Base-by-base conservation (phyloP, 225 moss, liverwort and hornwort genomes). In the Sphagnum tenellum region DNA sequence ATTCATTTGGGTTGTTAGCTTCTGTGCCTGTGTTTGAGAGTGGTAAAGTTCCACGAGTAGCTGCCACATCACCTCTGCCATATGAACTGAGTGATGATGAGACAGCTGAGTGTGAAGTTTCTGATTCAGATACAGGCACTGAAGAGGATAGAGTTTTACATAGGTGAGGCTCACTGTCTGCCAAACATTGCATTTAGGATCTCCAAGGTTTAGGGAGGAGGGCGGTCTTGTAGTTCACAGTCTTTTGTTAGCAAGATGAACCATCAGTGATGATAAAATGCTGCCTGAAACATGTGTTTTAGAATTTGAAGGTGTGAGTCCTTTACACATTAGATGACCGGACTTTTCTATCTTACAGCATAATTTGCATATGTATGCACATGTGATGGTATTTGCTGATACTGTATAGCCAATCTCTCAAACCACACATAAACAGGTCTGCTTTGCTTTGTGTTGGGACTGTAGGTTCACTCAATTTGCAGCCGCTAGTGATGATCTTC, bases 41-140 rank as follows among this genome's bases (percentile, higher is more conserved):
- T 76, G 95, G 95, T 60, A 92, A 80, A 79, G 95, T 92, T 60
- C 89, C 88, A 70, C 86, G 92, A 68, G 84, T 82, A 62, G 79
- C 79, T 51, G 79, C 83, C 60, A 83, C 76, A 45, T 82, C 71
- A 11, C 69, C 74, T 45, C 79, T 84, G 72, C 73, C 73, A 47
- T 82, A 84, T 72, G 89, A 92, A 60, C 82, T 64, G 60, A 92
- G 88, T 73, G 92, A 92, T 62, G 91, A 92, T 63, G 95, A 95
- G 65, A 68, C 84, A 60, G 73, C 77, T 66, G 85, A 82, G 64
- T 90, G 84, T 65, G 94, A 90, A 55, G 90, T 86, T 54, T 86
- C 82, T 53, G 85, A 88, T 69, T 89, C 88, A 14, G 86, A 90
- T 63, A 86, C 88, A 56, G 81, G 77, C 46, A 80, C 72, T 55